Base-by-base conservation (phyloP, 306 rosid genomes). In the Acacia crassicarpa region DNA sequence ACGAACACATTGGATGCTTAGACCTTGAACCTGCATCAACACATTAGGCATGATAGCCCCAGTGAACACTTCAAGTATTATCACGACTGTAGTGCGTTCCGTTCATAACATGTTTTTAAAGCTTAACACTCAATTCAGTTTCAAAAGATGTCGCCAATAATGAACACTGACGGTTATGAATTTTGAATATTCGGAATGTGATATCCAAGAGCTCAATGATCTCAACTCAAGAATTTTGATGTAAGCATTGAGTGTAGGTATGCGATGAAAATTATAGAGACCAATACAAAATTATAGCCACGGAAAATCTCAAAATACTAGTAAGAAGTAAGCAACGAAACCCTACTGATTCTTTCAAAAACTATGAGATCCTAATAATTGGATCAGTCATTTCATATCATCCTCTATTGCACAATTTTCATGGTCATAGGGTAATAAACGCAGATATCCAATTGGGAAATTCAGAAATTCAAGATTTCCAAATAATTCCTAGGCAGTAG, bases 1-100 rank as follows among this genome's bases (percentile, higher is more conserved):
- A 86, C 98, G 94, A 48, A 71, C 94, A 51, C 96, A 89, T 80
- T 70, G 79, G 85, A 95, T 91, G 83, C 79, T 92, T 46, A 93
- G 78, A 8, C 91, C 91, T 4, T 83, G 85, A 67, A 83, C 82
- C 91, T 88, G 78, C 16, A 27, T 4, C 67, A 25, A 27, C 33
- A 62, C 67, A 27, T 25, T 62, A 62, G 9, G 13, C 67, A 40
- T 38, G 27, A 40, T 38, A 19, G 14, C 17, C 13, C 40, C 27
- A 20, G 38, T 25, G 67, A 62, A 62, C 67, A 62, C 40, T 25
- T 27, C 19, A 62, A 61, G 4, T 13, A 11, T 62, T 27, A 27
- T 62, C 35, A 62, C 14, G 17, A 61, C 17, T 12, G 41, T 63
- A 13, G 14, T n/a, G 12, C 22, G 23, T 56, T n/a, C 12, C 2